Evolutionary conservation across 768 basidiomycete genomes (phyloP), one percentile per base, ranked within the genome.

Genomic region (Psilocybe cyanescens): DNA sequence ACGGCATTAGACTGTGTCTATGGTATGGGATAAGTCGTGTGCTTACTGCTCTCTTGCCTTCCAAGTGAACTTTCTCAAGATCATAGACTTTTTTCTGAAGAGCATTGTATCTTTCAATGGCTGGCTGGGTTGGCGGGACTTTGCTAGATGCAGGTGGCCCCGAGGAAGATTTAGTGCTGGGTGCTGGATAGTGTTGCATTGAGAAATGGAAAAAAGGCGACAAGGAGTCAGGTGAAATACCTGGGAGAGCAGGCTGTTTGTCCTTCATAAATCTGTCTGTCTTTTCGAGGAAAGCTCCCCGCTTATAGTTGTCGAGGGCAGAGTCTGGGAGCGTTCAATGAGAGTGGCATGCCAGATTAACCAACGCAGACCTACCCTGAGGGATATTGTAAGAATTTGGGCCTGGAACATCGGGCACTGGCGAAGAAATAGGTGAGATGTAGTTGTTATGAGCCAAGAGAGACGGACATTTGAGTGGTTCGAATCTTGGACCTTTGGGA

Each of bases 31-130:
- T 48, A 41, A 16, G 16, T 1, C 6, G 3, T 19, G 29, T 8
- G 74, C 85, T 65, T 69, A 91, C 90, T 51, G 78, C 60, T 77
- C 83, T 87, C 82, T 90, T 91, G 59, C 82, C 83, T 3, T 90
- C 88, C 41, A 78, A 72, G 67, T 88, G 87, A n/a, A 86, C 71
- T 57, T 72, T 75, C 73, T 91, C 86, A 5, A 90, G 70, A 14
- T 88, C 85, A 35, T 88, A 86, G 0, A 92, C 80, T 65, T 88
- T 87, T 62, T 78, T 80, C 69, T 89, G 83, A 19, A 91, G 80
- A 14, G 72, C 60, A 6, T 81, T 78, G 65, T 86, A 86, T 17
- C 83, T 79, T 58, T 90, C 87, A 6, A 69, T 71, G 2, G 67
- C 63, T 11, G 71, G 72, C 29, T 65, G 65, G 11, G 68, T 47